Conservation (phyloP, 2,329 filamentous ascomycete species). For the Nemania sp. region DNA sequence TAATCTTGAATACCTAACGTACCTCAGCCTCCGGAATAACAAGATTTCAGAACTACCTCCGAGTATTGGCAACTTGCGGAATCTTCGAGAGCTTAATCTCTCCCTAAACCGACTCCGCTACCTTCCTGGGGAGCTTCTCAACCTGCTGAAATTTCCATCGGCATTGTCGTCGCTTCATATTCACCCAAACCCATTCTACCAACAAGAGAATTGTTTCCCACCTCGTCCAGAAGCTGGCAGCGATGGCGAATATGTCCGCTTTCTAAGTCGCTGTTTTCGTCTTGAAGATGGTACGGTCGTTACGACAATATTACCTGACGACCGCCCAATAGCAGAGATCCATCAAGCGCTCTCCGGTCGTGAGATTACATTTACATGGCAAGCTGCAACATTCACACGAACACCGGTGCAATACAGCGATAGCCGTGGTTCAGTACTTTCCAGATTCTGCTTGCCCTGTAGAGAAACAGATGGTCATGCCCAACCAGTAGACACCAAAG, state of each 20-base stretch:
- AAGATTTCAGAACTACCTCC: constrained; percentile 64
- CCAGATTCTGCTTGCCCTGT: constrained; percentile 37
- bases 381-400: constrained; percentile 30
- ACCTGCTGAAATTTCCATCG: constrained; percentile 52
- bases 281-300: neutral
- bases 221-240: constrained; percentile 3
- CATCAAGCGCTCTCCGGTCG: neutral
- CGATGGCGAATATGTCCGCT: neutral
- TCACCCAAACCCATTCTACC: constrained; percentile 66
- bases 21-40: constrained; percentile 70
- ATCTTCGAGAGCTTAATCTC: constrained; percentile 67
- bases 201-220: constrained; percentile 39
- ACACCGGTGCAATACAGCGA: constrained; percentile 42
- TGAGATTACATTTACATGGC: constrained; percentile 25
- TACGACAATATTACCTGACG: constrained; percentile 3
- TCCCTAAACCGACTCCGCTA: constrained; percentile 65
- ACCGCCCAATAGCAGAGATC: constrained; percentile 2
- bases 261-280: neutral
- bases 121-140: constrained; percentile 66
- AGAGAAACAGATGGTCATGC: neutral
- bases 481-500: neutral
- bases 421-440: constrained; percentile 37
- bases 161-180: constrained; percentile 58
- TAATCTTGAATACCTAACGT: constrained; percentile 63
- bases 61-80: constrained; percentile 60